A percentile compares a stretch with the other conserved stretches of the same genome.
Evolutionary conservation across 768 basidiomycete genomes (phyloP).

Genomic region (Calocera viscosa): DNA sequence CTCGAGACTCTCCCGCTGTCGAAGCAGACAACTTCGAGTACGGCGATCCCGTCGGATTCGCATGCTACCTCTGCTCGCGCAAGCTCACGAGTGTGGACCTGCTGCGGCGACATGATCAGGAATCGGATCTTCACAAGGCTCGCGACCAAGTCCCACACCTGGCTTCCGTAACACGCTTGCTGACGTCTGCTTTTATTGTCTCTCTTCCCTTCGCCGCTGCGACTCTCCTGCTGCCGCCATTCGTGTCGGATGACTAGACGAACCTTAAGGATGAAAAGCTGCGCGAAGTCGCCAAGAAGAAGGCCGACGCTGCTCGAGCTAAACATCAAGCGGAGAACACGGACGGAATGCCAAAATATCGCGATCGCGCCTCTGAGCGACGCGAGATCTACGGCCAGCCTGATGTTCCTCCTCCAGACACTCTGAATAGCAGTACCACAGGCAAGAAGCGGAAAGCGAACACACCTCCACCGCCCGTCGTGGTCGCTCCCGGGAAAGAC

Average conservation of each 20-base stretch:
- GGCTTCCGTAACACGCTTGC: conserved; percentile 21
- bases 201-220: not conserved
- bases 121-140: conserved; percentile 94
- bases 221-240: conserved; percentile 1
- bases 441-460: conserved; percentile 20
- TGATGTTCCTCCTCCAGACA: conserved; percentile 57
- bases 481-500: conserved; percentile 63
- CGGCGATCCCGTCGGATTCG: conserved; percentile 57
- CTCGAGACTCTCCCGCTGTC: conserved; percentile 10
- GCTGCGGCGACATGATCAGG: conserved; percentile 78
- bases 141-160: conserved; percentile 24
- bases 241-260: conserved; percentile 41
- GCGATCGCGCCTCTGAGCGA: conserved; percentile 88
- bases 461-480: conserved; percentile 49
- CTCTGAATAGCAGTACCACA: conserved; percentile 28
- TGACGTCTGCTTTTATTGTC: conserved; percentile 25
- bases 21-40: conserved; percentile 64
- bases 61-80: conserved; percentile 82
- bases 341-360: conserved; percentile 62
- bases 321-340: conserved; percentile 27
- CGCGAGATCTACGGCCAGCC: conserved; percentile 86
- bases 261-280: conserved; percentile 65
- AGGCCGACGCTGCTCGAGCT: conserved; percentile 18
- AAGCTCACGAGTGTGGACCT: conserved; percentile 84
- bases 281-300: conserved; percentile 58